Conservation (phyloP, 768 basidiomycete genomes). For the Tulasnella sp. region DNA sequence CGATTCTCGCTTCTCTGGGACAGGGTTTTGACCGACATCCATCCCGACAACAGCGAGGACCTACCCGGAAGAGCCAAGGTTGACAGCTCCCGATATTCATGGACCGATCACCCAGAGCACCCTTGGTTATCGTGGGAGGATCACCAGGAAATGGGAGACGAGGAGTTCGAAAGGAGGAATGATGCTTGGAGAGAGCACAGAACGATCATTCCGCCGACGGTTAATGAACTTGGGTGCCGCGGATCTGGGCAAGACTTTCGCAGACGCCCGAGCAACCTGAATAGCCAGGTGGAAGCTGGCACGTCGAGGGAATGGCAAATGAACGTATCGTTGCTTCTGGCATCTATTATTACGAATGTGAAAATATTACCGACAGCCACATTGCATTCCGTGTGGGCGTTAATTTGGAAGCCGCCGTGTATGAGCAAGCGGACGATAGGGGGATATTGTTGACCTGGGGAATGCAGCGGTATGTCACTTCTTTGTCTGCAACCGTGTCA, state of each 20-base stretch:
- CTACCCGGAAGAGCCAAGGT: not conserved
- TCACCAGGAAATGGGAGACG: not conserved
- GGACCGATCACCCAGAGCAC: not conserved
- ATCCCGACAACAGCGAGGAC: not conserved
- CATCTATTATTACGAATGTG: too few relatives aligned
- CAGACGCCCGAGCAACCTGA: too few relatives aligned
- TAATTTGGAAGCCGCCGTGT: too few relatives aligned
- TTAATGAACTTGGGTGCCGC: not conserved
- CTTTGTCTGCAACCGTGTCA: too few relatives aligned
- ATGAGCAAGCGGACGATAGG: too few relatives aligned
- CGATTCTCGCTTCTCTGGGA: not conserved
- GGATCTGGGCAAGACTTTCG: not conserved
- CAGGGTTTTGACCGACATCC: conserved; percentile 16
- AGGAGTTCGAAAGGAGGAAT: not conserved
- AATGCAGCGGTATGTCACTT: too few relatives aligned
- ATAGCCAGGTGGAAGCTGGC: too few relatives aligned
- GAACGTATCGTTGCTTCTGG: too few relatives aligned
- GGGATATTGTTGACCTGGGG: too few relatives aligned
- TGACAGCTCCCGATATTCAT: not conserved
- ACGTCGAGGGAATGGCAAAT: too few relatives aligned
- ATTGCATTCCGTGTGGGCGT: too few relatives aligned
- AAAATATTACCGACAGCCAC: too few relatives aligned
- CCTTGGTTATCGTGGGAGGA: not conserved
- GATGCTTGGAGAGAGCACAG: not conserved
- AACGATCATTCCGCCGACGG: not conserved